Base-by-base conservation (phyloP, 306 rosid species). In the Arachis hypogaea region DNA sequence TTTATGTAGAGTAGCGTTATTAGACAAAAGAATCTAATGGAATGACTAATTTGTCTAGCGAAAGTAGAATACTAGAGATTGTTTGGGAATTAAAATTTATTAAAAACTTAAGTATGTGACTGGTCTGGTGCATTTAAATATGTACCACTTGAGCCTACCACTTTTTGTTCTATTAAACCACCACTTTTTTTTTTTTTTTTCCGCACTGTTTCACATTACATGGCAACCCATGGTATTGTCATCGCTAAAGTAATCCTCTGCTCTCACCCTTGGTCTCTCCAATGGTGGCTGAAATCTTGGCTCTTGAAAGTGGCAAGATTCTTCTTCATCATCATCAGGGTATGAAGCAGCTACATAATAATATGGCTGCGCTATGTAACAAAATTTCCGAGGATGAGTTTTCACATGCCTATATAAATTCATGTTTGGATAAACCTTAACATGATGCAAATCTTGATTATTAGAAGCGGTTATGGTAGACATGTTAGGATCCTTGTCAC, bases 331-430 rank as follows among this genome's bases (percentile, higher is more conserved):
- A 10, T 36, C 58, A 43, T 77, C 55, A 18, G 57, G 22, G 61
- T 55, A 47, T 7, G 83, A 77, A 74, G 72, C 63, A 52, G 65
- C 52, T 59, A 75, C 76, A 55, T 77, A 52, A 49, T 6, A 80
- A 59, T 52, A 77, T 51, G 87, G 85, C 66, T 74, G 80, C 2
- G 74, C 81, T 44, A 81, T 65, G 70, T 70, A 66, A 74, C 65
- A 45, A 8, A 60, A 45, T 2, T 64, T 36, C 30, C 69, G 78
- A 41, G 76, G 58, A 4, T 61, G 74, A 65, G 56, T 65, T 33
- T 58, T 73, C 11, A 77, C 40, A 33, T 70, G 45, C 6, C 59
- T 22, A 14, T 63, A 9, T 7, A 33, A 45, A 22, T 61, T 11
- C 56, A 51, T 68, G 40, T 10, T 68, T 68, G 76, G 79, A n/a